Conservation (phyloP, 148 eudicot genomes). For the Amaranthus palmeri region DNA sequence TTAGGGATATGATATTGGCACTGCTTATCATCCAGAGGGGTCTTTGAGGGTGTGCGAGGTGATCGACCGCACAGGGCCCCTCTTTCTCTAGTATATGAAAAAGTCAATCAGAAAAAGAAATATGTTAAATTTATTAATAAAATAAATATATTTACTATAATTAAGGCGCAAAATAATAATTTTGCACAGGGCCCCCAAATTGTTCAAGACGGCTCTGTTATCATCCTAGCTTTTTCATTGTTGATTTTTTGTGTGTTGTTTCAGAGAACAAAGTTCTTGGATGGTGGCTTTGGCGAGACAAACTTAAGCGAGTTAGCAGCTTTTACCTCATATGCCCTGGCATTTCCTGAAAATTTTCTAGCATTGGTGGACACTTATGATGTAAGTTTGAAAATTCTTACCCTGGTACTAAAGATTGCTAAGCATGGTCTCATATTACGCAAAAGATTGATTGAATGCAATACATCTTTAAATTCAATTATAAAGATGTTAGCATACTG, state of each 20-base stretch:
- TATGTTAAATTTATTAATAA: too few species aligned
- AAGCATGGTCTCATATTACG: background rate
- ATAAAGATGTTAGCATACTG: background rate
- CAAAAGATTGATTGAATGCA: background rate
- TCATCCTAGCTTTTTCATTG: background rate
- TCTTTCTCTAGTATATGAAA: too few species aligned
- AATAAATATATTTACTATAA: too few species aligned
- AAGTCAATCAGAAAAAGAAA: too few species aligned
- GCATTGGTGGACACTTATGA: constrained; percentile 99
- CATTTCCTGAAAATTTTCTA: constrained; percentile 78
- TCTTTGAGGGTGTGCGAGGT: too few species aligned
- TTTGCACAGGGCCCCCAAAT: too few species aligned
- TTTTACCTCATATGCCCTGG: constrained; percentile 86
- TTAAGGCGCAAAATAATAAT: too few species aligned
- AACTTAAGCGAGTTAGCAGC: constrained; percentile 97
- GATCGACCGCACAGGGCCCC: too few species aligned
- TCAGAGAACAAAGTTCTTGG: constrained; percentile 54
- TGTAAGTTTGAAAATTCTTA: constrained; percentile 49
- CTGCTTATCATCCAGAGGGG: too few species aligned
- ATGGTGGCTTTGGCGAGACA: constrained; percentile 71
- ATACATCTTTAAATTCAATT: background rate
- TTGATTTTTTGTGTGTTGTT: constrained; percentile 18
- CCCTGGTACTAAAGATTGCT: background rate
- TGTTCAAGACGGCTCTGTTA: too few species aligned
- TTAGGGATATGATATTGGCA: too few species aligned